Evolutionary conservation across 2,329 filamentous ascomycete species (phyloP).

Genomic region (Penicillium occitanis): DNA sequence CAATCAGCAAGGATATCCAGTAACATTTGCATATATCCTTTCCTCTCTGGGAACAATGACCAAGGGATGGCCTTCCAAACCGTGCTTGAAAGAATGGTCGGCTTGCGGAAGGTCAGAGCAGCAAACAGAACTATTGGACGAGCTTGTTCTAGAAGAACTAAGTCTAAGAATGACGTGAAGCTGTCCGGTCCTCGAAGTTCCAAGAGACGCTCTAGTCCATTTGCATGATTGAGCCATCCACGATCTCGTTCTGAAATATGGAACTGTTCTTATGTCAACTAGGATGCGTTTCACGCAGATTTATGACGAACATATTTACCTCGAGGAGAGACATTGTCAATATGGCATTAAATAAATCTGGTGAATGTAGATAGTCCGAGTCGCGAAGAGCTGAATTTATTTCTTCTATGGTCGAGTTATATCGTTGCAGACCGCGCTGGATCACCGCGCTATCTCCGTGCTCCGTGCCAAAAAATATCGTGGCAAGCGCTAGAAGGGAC

Average conservation of each 20-base stretch:
- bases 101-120: constrained; percentile 1
- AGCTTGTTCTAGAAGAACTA: constrained; percentile 8
- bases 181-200: constrained; percentile 6
- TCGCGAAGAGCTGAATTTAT: constrained; percentile 1
- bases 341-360: constrained; percentile 11
- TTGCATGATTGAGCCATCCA: constrained; percentile 6
- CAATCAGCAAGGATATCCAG: constrained; percentile 12
- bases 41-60: constrained; percentile 3
- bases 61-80: constrained; percentile 5
- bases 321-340: constrained; percentile 3
- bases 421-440: neutral
- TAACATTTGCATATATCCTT: constrained; percentile 9
- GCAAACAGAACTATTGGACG: constrained; percentile 3
- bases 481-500: constrained; percentile 5
- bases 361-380: neutral
- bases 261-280: neutral
- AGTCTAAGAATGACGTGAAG: constrained; percentile 9
- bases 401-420: constrained; percentile 5
- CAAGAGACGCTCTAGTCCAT: constrained; percentile 3
- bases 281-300: neutral
- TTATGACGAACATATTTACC: neutral
- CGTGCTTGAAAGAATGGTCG: constrained; percentile 6
- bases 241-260: constrained; percentile 12
- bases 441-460: constrained; percentile 3
- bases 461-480: constrained; percentile 14